Evolutionary conservation across 179 eudicot genomes (phyloP).

Genomic region (Spergularia azorica): DNA sequence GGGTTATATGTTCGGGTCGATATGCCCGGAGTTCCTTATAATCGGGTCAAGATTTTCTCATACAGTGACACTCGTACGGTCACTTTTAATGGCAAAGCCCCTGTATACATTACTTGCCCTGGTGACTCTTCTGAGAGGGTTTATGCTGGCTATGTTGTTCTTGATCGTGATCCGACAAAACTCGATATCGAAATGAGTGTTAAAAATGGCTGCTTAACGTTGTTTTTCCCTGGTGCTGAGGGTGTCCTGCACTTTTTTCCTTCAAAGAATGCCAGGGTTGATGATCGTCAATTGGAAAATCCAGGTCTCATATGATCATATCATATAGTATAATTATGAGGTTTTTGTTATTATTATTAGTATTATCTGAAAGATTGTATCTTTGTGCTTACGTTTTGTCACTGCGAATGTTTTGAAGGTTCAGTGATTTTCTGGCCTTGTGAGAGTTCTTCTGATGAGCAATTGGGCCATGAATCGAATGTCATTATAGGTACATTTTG

Average conservation of each 20-base stretch:
- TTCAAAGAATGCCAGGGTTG: neutral
- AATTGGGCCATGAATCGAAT: too few species aligned
- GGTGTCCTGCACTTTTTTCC: neutral
- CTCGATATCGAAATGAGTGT: neutral
- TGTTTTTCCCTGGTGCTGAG: neutral
- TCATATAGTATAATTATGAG: too few species aligned
- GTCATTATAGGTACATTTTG: too few species aligned
- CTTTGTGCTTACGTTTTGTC: too few species aligned
- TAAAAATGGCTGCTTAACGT: constrained; percentile 2
- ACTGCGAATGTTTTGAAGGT: too few species aligned
- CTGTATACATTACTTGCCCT: neutral
- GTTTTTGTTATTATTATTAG: neutral
- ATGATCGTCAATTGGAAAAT: neutral
- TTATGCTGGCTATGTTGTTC: constrained; percentile 4
- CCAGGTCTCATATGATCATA: neutral
- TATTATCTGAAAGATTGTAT: too few species aligned
- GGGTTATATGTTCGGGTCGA: constrained; percentile 2
- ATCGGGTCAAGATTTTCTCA: neutral
- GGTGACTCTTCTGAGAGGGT: constrained; percentile 1
- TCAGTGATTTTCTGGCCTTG: too few species aligned
- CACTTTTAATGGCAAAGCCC: neutral
- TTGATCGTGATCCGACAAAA: neutral
- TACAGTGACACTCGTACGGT: neutral
- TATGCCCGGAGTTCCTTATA: neutral
- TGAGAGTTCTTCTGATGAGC: too few species aligned